Evolutionary conservation across 495 filamentous ascomycete species (phyloP).

Genomic region (Alectoria sarmentosa): DNA sequence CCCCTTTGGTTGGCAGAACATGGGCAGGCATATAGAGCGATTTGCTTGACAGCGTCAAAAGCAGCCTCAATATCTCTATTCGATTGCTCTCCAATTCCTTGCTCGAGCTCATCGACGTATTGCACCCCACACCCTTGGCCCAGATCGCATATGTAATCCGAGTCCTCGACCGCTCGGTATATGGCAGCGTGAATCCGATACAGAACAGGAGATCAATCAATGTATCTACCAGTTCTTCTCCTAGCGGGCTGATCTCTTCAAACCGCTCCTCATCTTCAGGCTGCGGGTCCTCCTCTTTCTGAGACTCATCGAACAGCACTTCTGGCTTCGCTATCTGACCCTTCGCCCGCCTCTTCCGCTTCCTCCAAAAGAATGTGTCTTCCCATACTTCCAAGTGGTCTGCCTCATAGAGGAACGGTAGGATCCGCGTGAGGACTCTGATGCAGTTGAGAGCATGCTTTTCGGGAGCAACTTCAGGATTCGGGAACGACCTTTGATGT

Average conservation of each 20-base stretch:
- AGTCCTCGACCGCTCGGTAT: conserved; percentile 54
- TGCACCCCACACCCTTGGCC: conserved; percentile 96
- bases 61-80: conserved; percentile 77
- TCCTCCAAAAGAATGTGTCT: conserved; percentile 84
- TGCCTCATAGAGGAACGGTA: conserved; percentile 89
- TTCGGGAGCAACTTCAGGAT: conserved; percentile 82
- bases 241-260: conserved; percentile 80
- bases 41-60: conserved; percentile 80
- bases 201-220: conserved; percentile 89
- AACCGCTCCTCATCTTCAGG: conserved; percentile 44
- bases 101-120: conserved; percentile 76
- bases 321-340: conserved; percentile 52
- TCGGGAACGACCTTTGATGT: conserved; percentile 84
- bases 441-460: conserved; percentile 90
- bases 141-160: conserved; percentile 94
- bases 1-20: conserved; percentile 75
- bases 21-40: conserved; percentile 84
- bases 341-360: conserved; percentile 55
- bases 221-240: conserved; percentile 89
- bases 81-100: conserved; percentile 90
- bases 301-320: conserved; percentile 79
- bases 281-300: conserved; percentile 42
- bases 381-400: conserved; percentile 85
- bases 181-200: conserved; percentile 76
- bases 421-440: conserved; percentile 79